Base-by-base conservation (phyloP, 73 alveolate species). In the Durusdinium trenchii region DNA sequence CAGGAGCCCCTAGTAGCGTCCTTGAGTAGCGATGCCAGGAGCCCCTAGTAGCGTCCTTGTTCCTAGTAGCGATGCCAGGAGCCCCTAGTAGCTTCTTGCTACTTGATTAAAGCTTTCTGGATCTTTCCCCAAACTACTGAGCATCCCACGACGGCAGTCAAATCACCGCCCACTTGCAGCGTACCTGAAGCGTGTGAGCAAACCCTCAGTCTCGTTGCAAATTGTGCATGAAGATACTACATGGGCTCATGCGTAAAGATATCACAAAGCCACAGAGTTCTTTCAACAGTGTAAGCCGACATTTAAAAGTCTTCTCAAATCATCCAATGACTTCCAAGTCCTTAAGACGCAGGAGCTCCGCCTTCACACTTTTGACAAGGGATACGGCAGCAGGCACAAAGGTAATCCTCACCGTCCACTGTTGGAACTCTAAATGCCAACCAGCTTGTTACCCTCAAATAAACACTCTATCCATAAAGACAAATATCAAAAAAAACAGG, bases 371-470 rank as follows among this genome's bases (percentile, higher is more conserved):
- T 10, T 23, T 78, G 90, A 23, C 89, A 47, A 5, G 98, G 98
- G 48, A 91, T 91, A 43, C 81, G 89, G 89, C 98, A 91, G 98
- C 98, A 91, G 57, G 46, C 42, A 35, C 89, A 79, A 30, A 91
- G 82, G 32, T 91, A 91, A 38, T 79, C 98, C 98, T 91, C n/a
- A n/a, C n/a, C n/a, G n/a, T n/a, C n/a, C n/a, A n/a, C n/a, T n/a
- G n/a, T n/a, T n/a, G n/a, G n/a, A n/a, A n/a, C n/a, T n/a, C n/a
- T n/a, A n/a, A n/a, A n/a, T n/a, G n/a, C n/a, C n/a, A n/a, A n/a
- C n/a, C n/a, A n/a, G n/a, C n/a, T n/a, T n/a, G n/a, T n/a, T n/a
- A n/a, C n/a, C n/a, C n/a, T n/a, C n/a, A n/a, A n/a, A n/a, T n/a
- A n/a, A n/a, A n/a, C n/a, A n/a, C n/a, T n/a, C n/a, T n/a, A n/a